Percentiles rank a stretch among this genome's conserved stretches.
Evolutionary conservation across 2,329 filamentous ascomycete genomes (phyloP).

Genomic region (Drechslera avenae): DNA sequence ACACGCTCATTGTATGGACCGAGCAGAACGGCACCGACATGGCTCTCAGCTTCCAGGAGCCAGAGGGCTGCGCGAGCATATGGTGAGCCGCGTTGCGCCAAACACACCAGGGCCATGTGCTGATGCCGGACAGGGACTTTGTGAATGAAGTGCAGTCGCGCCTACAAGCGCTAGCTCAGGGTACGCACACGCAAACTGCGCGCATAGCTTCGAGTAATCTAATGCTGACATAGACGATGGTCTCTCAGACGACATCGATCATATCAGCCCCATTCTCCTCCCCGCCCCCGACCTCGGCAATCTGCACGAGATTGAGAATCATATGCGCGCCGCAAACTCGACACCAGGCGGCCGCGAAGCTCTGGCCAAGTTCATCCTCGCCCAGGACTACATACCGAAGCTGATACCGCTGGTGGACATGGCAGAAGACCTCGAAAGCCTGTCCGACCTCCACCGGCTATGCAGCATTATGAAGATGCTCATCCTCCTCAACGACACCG

Average conservation of each 20-base stretch:
- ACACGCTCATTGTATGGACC: constrained; percentile 98
- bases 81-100: constrained; percentile 64
- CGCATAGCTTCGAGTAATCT: constrained; percentile 13
- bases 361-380: constrained; percentile 83
- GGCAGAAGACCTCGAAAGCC: constrained; percentile 89
- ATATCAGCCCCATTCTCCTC: constrained; percentile 71
- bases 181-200: constrained; percentile 51
- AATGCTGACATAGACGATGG: constrained; percentile 68
- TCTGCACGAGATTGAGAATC: constrained; percentile 80
- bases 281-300: constrained; percentile 81
- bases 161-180: constrained; percentile 66
- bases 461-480: constrained; percentile 99
- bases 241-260: constrained; percentile 85
- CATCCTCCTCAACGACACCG: constrained; percentile 91
- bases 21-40: constrained; percentile 91
- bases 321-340: constrained; percentile 78
- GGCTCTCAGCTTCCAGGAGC: constrained; percentile 97
- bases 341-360: constrained; percentile 80
- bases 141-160: constrained; percentile 83
- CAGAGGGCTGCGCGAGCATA: constrained; percentile 88
- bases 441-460: constrained; percentile 82
- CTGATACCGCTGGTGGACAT: constrained; percentile 83
- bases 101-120: constrained; percentile 8
- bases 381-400: constrained; percentile 84
- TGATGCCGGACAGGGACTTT: constrained; percentile 73